Evolutionary conservation across 768 basidiomycete genomes (phyloP).

Genomic region (Daedaleopsis sinensis): DNA sequence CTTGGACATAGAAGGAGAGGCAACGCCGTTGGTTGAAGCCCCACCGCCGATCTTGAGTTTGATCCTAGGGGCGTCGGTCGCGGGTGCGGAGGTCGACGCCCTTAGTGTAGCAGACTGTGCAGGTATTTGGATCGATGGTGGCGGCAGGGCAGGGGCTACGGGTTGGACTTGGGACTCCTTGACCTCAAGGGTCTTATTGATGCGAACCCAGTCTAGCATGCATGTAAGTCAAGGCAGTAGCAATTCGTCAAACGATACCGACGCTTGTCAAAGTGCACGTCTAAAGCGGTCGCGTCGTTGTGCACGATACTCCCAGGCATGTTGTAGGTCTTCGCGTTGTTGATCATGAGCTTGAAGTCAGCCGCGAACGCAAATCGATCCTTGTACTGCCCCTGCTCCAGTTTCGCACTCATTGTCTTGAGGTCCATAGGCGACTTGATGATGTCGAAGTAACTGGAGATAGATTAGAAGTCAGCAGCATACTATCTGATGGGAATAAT

Average conservation of each 20-base stretch:
- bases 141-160: constrained; percentile 14
- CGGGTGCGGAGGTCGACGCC: constrained; percentile 34
- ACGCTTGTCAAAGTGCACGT: constrained; percentile 88
- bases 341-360: constrained; percentile 87
- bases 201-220: constrained; percentile 78
- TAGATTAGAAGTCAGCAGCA: not conserved
- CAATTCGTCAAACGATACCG: constrained; percentile 33
- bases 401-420: constrained; percentile 82
- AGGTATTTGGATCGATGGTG: constrained; percentile 19
- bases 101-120: constrained; percentile 11
- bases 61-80: constrained; percentile 52
- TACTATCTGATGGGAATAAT: not conserved
- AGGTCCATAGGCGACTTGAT: constrained; percentile 96
- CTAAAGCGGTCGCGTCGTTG: constrained; percentile 74
- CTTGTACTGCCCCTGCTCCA: constrained; percentile 85
- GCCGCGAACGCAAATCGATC: constrained; percentile 81
- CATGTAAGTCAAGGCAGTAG: constrained; percentile 2
- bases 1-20: constrained; percentile 22
- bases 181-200: constrained; percentile 79
- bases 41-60: constrained; percentile 61
- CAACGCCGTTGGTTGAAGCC: constrained; percentile 15
- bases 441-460: constrained; percentile 80
- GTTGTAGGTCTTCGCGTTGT: constrained; percentile 89
- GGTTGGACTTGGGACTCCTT: constrained; percentile 37
- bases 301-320: constrained; percentile 68